Base-by-base conservation (phyloP, 1,284 basidiomycete genomes). In the Pseudomicrostroma phylloplanum region DNA sequence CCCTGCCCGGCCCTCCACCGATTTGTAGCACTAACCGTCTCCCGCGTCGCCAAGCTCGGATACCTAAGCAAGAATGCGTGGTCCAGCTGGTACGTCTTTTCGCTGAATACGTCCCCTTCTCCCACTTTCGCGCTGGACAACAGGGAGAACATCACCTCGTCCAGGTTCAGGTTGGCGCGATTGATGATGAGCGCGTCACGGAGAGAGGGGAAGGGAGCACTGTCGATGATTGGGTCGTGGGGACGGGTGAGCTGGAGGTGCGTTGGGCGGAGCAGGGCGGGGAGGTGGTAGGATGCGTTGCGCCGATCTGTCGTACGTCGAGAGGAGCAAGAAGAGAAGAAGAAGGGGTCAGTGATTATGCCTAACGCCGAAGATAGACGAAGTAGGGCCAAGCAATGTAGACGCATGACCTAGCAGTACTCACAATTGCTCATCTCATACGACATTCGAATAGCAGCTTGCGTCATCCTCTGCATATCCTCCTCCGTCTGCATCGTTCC, bases 161-260 rank as follows among this genome's bases (percentile, higher is more conserved):
- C 67, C 19, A 57, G 7, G 2, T 69, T 66, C 21, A 68, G 19
- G 9, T 36, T 13, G 2, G 65, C 53, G 12, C 62, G 58, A 49
- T 63, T 57, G 46, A 62, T 65, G 53, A 76, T 67, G 21, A 73
- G 23, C 25, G 64, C 65, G 58, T 74, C 72, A 19, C 73, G 63
- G 6, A 76, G 48, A 4, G 58, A 43, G 0, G 68, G 30, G 30
- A 63, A 67, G 15, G 72, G 70, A 1, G 72, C 2, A 9, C 26
- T 11, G 25, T 76, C 73, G 49, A 76, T 61, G 1, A 58, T 19
- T 0, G 42, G 63, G 21, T 72, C 70, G 60, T 76, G 72, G 26
- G 69, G 68, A 15, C 62, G 64, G 25, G 67, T 60, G 1, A 39
- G 60, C 57, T 76, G 73, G 23, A 71, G 41, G 23, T 66, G 56